Base-by-base conservation (phyloP, 179 eudicot genomes). In the Corrigiola litoralis region DNA sequence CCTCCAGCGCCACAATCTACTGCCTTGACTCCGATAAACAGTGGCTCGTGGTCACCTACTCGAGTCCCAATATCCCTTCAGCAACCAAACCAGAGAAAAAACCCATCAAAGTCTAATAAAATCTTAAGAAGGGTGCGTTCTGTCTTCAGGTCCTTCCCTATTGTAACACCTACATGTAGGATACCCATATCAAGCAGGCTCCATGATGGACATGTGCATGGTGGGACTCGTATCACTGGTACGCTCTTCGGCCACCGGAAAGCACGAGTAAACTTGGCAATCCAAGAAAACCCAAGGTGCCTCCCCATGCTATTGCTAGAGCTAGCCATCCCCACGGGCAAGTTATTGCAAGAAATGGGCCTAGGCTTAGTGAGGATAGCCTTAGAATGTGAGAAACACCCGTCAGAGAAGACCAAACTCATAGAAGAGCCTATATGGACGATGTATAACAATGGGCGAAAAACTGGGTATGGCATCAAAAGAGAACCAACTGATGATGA, bases 401-500 rank as follows among this genome's bases (percentile, higher is more conserved):
- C 77, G 0, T 54, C 77, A 0, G 84, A 81, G 33, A 82, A 80
- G 69, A 70, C 82, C 4, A 88, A 88, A 76, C 70, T 91, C 8
- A 75, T 86, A 9, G 89, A 91, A 4, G 95, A 91, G 59, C 97
- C 97, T 23, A 82, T 91, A 47, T 91, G 97, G 97, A 91, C 85
- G 0, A 82, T 91, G 94, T 91, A 84, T 41, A 81, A 89, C 16
- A 91, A 91, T 36, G 97, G 97, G 1, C 62, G 75, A 32, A 91
- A 91, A 57, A 78, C 73, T 0, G 97, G 97, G 1, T 91, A 91
- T 27, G 97, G 86, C 0, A 87, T 91, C 27, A 85, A 80, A 62
- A 80, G 97, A 59, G 97, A 83, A 29, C 80, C 96, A 1, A 88
- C 92, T 0, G 85, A 91, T 2, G 97, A 86, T 17, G 97, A 91